A percentile compares a stretch with the other conserved stretches of the same genome.
Conservation (phyloP, 2,329 filamentous ascomycete species). For the Colletotrichum tofieldiae region DNA sequence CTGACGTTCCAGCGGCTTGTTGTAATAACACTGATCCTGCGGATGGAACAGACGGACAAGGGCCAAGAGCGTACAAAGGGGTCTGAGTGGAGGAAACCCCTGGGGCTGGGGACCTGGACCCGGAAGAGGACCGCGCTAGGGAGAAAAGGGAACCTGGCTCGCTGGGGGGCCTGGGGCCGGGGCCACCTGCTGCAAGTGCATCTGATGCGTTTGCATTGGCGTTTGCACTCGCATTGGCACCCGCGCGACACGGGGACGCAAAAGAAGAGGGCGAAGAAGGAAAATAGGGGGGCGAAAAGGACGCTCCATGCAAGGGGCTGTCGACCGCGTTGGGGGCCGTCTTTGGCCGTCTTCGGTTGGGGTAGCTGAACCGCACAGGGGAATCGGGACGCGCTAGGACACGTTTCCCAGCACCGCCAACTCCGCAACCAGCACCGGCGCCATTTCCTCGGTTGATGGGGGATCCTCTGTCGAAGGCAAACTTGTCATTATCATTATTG, state of each 20-base stretch:
- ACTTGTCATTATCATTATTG: neutral
- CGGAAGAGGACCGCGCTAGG: constrained; percentile 39
- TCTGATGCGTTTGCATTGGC: neutral
- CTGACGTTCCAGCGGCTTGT: constrained; percentile 29
- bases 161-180: constrained; percentile 33
- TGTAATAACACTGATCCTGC: constrained; percentile 42
- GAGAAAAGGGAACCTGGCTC: constrained; percentile 40
- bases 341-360: constrained; percentile 38
- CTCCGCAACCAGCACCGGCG: neutral
- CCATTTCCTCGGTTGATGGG: constrained; percentile 1
- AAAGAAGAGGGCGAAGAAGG: constrained; percentile 17
- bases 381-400: constrained; percentile 28
- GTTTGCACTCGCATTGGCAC: neutral
- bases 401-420: constrained; percentile 5
- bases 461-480: constrained; percentile 17
- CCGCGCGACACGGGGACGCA: neutral
- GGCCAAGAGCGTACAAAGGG: constrained; percentile 22
- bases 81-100: constrained; percentile 39
- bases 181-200: neutral
- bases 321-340: constrained; percentile 33
- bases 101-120: constrained; percentile 37
- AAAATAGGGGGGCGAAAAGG: constrained; percentile 16
- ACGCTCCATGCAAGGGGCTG: constrained; percentile 39
- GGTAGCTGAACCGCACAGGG: constrained; percentile 41
- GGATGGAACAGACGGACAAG: constrained; percentile 29